Evolutionary conservation across 1,284 basidiomycete species (phyloP), one percentile per base, ranked within the genome.

Genomic region (Boletellus dicymbophilus): DNA sequence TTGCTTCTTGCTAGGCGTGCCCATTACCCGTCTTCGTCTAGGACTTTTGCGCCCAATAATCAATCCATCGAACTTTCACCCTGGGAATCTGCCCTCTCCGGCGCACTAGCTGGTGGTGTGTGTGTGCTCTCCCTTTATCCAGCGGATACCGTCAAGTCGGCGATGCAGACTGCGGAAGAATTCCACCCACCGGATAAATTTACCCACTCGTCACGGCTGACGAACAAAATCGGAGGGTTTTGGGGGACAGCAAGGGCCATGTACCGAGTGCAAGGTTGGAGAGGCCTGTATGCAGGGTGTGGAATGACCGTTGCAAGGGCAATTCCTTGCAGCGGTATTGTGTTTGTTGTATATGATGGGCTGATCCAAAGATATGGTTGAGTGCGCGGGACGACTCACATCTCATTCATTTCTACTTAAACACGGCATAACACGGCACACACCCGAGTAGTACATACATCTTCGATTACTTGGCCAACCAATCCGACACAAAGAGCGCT

Each of bases 131-230:
- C 82, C 21, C 71, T 89, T 47, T 94, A 93, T 75, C 91, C 91
- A 3, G 93, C 92, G 16, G 93, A 96, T 70, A 86, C 85, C 23
- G 84, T 95, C 62, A 96, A 96, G 72, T 90, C 85, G 52, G 82
- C 88, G 27, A 89, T 95, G 68, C 94, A 96, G 74, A 96, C 93
- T 1, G 85, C 85, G 60, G 86, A 86, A 48, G 92, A 95, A 70
- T 76, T 95, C 49, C 74, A 85, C 15, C 81, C 79, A 10, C 31
- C 46, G 13, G 44, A 53, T 21, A 46, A 30, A 23, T 50, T 52
- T 34, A 49, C 56, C 7, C 52, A 51, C n/a, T n/a, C n/a, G n/a
- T n/a, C n/a, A n/a, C n/a, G n/a, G n/a, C n/a, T n/a, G n/a, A n/a
- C n/a, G n/a, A 58, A 44, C 28, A 54, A 51, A 18, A 46, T 48